A percentile compares a stretch with the other conserved stretches of the same genome.
phyloP scores from a whole-genome alignment of 495 filamentous ascomycete genomes.

The Lichina pygmaea region DNA sequence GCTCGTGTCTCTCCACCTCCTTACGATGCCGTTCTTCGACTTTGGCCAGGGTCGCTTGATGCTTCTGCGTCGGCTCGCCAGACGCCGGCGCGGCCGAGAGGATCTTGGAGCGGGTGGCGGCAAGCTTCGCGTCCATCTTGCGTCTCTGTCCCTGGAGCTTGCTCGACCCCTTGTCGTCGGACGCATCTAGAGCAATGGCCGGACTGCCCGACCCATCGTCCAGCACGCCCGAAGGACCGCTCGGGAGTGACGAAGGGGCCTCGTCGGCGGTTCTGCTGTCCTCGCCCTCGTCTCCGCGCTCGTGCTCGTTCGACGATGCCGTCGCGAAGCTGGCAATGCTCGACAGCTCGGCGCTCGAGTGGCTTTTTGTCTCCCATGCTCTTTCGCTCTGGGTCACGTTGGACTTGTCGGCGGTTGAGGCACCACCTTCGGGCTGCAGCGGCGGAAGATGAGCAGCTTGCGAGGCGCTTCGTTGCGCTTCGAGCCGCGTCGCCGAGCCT shows the following conservation, averaged over 20 bases:
- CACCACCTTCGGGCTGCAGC: neutral
- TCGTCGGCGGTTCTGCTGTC: constrained; percentile 2
- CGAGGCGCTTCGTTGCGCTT: neutral
- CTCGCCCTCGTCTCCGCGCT: neutral
- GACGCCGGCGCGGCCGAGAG: constrained; percentile 14
- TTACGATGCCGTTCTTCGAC: constrained; percentile 29
- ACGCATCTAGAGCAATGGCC: constrained; percentile 10
- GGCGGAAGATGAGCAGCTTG: neutral
- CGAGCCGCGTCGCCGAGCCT: neutral
- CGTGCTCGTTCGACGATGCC: neutral
- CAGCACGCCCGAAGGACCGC: neutral
- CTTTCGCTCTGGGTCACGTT: neutral
- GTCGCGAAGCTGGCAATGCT: neutral
- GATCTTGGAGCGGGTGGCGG: constrained; percentile 20
- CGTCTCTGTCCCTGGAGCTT: constrained; percentile 47
- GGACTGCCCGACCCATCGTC: constrained; percentile 1
- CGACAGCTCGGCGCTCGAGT: neutral
- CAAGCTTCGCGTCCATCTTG: constrained; percentile 42
- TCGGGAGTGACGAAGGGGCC: constrained; percentile 4
- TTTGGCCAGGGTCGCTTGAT: constrained; percentile 13
- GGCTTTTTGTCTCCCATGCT: neutral
- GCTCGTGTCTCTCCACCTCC: constrained; percentile 32
- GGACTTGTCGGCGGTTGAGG: neutral
- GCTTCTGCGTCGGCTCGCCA: constrained; percentile 16
- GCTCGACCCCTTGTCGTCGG: constrained; percentile 43